Base-by-base conservation (phyloP, 2,329 filamentous ascomycete species). In the Neofusicoccum cordaticola region DNA sequence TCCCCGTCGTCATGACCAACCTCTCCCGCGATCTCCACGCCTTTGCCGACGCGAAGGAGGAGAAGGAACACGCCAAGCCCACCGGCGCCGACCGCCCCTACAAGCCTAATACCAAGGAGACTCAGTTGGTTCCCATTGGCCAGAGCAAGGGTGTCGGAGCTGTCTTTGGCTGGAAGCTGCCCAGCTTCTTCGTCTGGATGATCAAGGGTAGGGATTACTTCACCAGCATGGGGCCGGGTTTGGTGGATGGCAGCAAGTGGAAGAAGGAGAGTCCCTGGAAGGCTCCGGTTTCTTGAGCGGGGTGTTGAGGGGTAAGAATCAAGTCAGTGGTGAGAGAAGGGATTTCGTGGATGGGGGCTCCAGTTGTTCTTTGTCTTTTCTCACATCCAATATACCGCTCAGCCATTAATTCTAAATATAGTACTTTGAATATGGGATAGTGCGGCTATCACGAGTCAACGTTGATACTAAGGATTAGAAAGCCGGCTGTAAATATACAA, bases 1-100 rank as follows among this genome's bases (percentile, higher is more conserved):
- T 82, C 0, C 78, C 81, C 1, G 76, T 80, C 3, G 65, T 81
- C 3, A 71, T 72, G 22, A 74, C 76, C 4, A 84, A 83, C 66
- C 69, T 85, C n/a, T 77, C 79, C 66, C 76, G 80, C 53, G 82
- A 84, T 64, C 67, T 85, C 41, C 68, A 80, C 2, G 69, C 71
- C 12, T 76, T 67, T 64, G 52, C 63, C 34, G 27, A 50, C 4
- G 48, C 61, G 5, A 31, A 17, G 3, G 61, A 39, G 12, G 63
- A 64, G 52, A 64, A 64, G 53, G 19, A 37, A 9, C 52, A 53
- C 44, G 62, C 51, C 27, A 58, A 48, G 35, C 52, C 63, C n/a
- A 42, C 50, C 35, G 62, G 64, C n/a, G 50, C 41, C 22, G 73
- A 74, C 39, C 67, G 66, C 22, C 19, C 35, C 9, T 72, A 67